Evolutionary conservation across 2,329 filamentous ascomycete genomes (phyloP).

Genomic region (Trichoderma semiorbis): DNA sequence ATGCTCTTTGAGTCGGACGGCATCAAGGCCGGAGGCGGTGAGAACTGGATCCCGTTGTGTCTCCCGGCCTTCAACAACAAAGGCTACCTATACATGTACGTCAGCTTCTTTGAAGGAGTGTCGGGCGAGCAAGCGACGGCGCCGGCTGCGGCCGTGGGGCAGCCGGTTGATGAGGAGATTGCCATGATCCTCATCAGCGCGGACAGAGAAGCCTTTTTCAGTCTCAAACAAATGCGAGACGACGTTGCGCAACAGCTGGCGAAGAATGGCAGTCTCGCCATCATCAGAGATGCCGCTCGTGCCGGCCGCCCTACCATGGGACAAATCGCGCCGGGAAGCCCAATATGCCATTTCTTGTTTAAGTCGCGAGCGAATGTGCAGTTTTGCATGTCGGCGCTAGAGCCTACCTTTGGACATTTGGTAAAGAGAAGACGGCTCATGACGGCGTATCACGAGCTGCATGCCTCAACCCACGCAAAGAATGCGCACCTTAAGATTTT

Average conservation of each 20-base stretch:
- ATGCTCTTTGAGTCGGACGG: conserved; percentile 97
- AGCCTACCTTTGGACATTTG: conserved; percentile 59
- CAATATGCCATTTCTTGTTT: conserved; percentile 89
- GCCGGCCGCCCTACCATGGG: conserved; percentile 67
- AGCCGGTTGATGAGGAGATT: conserved; percentile 70
- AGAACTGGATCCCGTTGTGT: conserved; percentile 96
- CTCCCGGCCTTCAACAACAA: conserved; percentile 95
- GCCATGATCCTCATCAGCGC: conserved; percentile 90
- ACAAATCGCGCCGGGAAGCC: conserved; percentile 75
- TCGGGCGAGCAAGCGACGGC: conserved; percentile 41
- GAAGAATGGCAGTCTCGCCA: conserved; percentile 69
- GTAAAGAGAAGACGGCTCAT: conserved; percentile 69
- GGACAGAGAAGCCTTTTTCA: conserved; percentile 90
- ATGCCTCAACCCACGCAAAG: conserved; percentile 79
- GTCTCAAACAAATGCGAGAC: conserved; percentile 70
- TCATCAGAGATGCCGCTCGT: conserved; percentile 69
- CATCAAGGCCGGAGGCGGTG: conserved; percentile 83
- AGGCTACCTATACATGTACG: conserved; percentile 98
- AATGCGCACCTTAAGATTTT: conserved; percentile 83
- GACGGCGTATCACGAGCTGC: conserved; percentile 79
- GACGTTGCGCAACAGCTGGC: conserved; percentile 65
- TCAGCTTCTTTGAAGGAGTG: conserved; percentile 77
- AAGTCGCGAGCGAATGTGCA: conserved; percentile 94
- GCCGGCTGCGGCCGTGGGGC: conserved; percentile 58
- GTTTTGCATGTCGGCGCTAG: conserved; percentile 84